These are phyloP conservation scores for Biscogniauxia marginata DNA, from an alignment of 2,329 filamentous ascomycete genomes.

Conservation along the genomic window DNA sequence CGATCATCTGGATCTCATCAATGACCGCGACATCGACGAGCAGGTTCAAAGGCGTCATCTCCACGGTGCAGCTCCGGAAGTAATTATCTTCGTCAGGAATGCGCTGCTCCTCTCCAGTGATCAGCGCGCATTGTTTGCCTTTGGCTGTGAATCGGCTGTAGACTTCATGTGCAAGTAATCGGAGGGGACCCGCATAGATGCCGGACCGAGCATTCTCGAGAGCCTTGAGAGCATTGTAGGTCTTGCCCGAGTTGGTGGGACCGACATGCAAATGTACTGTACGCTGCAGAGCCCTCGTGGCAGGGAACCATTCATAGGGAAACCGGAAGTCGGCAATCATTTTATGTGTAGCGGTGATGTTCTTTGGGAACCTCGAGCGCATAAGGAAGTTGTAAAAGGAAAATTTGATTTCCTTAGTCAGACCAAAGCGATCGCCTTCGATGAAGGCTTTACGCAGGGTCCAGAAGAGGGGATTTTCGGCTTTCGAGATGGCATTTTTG, in stretches of 20 bases:
- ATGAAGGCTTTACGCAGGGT: slow-evolving; percentile 61
- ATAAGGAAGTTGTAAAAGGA: slow-evolving; percentile 67
- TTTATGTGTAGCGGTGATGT: slow-evolving; percentile 57
- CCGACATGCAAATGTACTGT: slow-evolving; percentile 92
- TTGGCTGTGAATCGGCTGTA: slow-evolving; percentile 81
- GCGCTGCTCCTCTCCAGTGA: slow-evolving; percentile 89
- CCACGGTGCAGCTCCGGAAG: slow-evolving; percentile 87
- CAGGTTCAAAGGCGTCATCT: slow-evolving; percentile 67
- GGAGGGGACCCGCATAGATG: slow-evolving; percentile 86
- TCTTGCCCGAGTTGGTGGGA: slow-evolving; percentile 97
- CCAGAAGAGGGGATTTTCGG: slow-evolving; percentile 55
- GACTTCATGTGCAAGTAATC: slow-evolving; percentile 91
- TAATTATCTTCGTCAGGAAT: slow-evolving; percentile 57
- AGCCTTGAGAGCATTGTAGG: slow-evolving; percentile 85
- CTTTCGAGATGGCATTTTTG: slow-evolving; percentile 35
- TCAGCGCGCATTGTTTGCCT: slow-evolving; percentile 71
- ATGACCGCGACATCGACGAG: slow-evolving; percentile 87
- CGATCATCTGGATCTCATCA: slow-evolving; percentile 98
- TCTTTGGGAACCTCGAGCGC: slow-evolving; percentile 54
- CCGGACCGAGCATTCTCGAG: slow-evolving; percentile 74
- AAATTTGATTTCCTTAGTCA: slow-evolving; percentile 62
- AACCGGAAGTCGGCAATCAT: slow-evolving; percentile 79
- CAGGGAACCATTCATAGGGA: slow-evolving; percentile 89
- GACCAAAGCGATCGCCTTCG: slow-evolving; percentile 45
- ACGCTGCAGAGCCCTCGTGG: slow-evolving; percentile 74